These are phyloP conservation scores for Mycocentrospora acerina DNA, from an alignment of 2,329 filamentous ascomycete genomes.

Conservation along the genomic window DNA sequence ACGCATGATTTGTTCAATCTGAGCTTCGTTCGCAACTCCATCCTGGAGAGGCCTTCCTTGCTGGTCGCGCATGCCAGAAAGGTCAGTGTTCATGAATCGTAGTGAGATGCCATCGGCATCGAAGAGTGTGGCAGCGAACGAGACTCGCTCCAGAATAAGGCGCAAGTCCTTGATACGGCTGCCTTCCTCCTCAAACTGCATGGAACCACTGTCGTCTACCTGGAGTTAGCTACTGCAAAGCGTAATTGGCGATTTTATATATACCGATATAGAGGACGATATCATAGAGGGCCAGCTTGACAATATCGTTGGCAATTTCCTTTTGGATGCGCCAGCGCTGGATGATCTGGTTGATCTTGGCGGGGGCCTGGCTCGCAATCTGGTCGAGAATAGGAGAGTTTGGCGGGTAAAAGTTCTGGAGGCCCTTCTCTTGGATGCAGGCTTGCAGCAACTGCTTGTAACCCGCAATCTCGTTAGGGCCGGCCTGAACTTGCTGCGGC, in stretches of 20 bases:
- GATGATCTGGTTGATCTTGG: constrained; percentile 58
- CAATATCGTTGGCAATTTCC: constrained; percentile 64
- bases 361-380: constrained; percentile 52
- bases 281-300: constrained; percentile 64
- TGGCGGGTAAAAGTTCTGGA: constrained; percentile 61
- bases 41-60: constrained; percentile 49
- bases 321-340: constrained; percentile 58
- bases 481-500: constrained; percentile 44
- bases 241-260: constrained; percentile 2
- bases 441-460: constrained; percentile 59
- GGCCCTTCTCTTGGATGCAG: constrained; percentile 61
- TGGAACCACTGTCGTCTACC: constrained; percentile 67
- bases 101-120: constrained; percentile 68
- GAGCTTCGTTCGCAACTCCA: constrained; percentile 57
- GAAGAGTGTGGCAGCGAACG: constrained; percentile 67
- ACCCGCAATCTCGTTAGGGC: constrained; percentile 53
- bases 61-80: constrained; percentile 27
- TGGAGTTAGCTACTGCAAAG: constrained; percentile 9
- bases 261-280: constrained; percentile 60
- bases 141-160: constrained; percentile 64
- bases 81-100: constrained; percentile 68
- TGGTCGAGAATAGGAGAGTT: constrained; percentile 54
- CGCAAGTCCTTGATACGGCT: constrained; percentile 67
- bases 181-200: constrained; percentile 68
- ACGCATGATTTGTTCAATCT: constrained; percentile 60